Base-by-base conservation (phyloP, 1,284 basidiomycete species). In the Schizophyllum amplum region DNA sequence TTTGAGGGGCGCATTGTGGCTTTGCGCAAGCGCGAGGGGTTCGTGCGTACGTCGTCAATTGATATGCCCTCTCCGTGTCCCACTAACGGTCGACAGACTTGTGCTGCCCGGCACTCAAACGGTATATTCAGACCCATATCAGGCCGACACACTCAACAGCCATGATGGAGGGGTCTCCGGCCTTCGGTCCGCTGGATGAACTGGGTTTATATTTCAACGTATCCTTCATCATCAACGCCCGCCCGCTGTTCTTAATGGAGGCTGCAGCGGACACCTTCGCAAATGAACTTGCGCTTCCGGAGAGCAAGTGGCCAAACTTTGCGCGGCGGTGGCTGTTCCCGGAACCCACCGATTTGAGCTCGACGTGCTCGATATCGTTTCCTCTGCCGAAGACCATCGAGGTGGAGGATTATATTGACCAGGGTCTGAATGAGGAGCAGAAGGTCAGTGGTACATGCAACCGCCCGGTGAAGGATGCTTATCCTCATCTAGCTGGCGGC, bases 271-370 rank as follows among this genome's bases (percentile, higher is more conserved):
- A 62, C 22, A 65, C 67, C 15, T 58, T 75, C 3, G 63, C 64
- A 4, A 60, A 63, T 20, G 62, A 66, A 17, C 57, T 73, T 24
- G 49, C 54, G 17, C 54, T 57, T 22, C 54, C 64, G 33, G 33
- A 17, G 33, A 42, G 33, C 33, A 17, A 42, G 58, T 59, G 75
- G 22, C 59, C 59, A n/a, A 56, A 57, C 1, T 26, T 56, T 4
- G 69, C 70, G 20, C 64, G 69, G 27, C 67, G 68, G 51, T 77
- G 76, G 76, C 63, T 76, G 5, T 77, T 78, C 58, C 75, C 76
- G 1, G 69, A 72, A 47, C 60, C 63, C 2, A 62, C 66, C 22
- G 70, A 75, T 54, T 59, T 74, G 42, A 15, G 61, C 20, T 62
- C 65, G 21, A 57, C 66, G 51, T 57, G 63, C 52, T 42, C 64